These are phyloP conservation scores for Epithele typhae DNA, from an alignment of 768 basidiomycete species.

Conservation along the genomic window DNA sequence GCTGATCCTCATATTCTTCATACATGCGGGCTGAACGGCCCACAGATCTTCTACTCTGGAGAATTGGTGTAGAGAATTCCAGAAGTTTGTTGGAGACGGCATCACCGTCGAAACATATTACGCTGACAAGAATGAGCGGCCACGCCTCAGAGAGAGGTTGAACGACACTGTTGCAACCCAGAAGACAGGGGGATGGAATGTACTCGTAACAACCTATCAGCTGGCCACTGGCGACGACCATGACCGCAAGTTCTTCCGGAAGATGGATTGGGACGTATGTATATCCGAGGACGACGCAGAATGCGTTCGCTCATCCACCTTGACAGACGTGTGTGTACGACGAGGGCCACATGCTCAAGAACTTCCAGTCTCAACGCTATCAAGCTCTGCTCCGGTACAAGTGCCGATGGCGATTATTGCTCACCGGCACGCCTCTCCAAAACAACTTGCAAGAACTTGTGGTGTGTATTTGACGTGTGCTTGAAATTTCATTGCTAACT, in stretches of 20 bases:
- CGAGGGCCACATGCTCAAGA: conserved; percentile 96
- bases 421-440: conserved; percentile 95
- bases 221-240: conserved; percentile 82
- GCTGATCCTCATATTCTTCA: conserved; percentile 32
- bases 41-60: conserved; percentile 90
- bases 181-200: conserved; percentile 74
- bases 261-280: conserved; percentile 89
- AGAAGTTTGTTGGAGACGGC: conserved; percentile 73
- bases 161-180: conserved; percentile 49
- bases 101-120: conserved; percentile 91
- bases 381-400: conserved; percentile 80
- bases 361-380: conserved; percentile 96
- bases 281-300: neutral
- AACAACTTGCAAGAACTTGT: conserved; percentile 89
- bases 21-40: neutral
- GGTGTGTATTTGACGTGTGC: conserved; percentile 51
- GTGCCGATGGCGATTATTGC: conserved; percentile 83
- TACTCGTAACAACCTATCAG: conserved; percentile 94
- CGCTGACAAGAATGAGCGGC: conserved; percentile 84
- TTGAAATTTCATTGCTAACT: conserved; percentile 1
- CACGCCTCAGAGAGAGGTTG: conserved; percentile 67
- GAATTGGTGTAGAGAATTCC: conserved; percentile 98
- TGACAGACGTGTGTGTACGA: conserved; percentile 88
- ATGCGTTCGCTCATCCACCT: neutral
- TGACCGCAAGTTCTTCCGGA: conserved; percentile 91